phyloP scores from a whole-genome alignment of 345 rosid genomes.

The Salix dunnii region DNA sequence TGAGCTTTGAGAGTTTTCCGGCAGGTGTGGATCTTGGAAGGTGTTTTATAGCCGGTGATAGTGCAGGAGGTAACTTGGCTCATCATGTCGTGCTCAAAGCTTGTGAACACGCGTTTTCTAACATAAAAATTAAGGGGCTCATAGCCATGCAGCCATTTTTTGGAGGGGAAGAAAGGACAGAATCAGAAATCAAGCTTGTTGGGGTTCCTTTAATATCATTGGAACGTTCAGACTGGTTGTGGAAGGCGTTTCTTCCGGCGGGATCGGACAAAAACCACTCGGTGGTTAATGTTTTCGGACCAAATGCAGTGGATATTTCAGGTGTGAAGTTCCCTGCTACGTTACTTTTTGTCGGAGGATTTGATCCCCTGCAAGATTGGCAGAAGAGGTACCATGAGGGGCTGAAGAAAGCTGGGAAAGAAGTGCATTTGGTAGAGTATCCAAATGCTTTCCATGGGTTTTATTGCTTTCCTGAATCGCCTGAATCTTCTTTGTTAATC shows the following conservation, averaged over 20 bases:
- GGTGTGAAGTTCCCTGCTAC: constrained; percentile 4
- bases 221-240: constrained; percentile 7
- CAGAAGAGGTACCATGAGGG: constrained; percentile 17
- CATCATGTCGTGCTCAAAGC: constrained; percentile 13
- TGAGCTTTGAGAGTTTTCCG: not conserved
- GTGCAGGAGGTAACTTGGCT: constrained; percentile 15
- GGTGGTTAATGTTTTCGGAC: constrained; percentile 16
- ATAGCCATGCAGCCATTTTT: constrained; percentile 15
- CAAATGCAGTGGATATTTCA: not conserved
- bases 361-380: constrained; percentile 21
- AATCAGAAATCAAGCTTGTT: constrained; percentile 4
- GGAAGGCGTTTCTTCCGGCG: constrained; percentile 18
- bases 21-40: not conserved
- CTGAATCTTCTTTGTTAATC: not conserved
- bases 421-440: constrained; percentile 10
- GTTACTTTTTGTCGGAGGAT: constrained; percentile 11
- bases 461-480: not conserved
- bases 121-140: not conserved
- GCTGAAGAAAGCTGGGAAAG: constrained; percentile 11
- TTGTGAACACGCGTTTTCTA: not conserved
- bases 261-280: constrained; percentile 15
- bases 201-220: not conserved
- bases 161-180: constrained; percentile 21
- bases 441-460: constrained; percentile 5
- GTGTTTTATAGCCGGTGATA: constrained; percentile 16